phyloP scores from a whole-genome alignment of 108 stramenopile genomes.

The Cyclostephanos tholiformis region DNA sequence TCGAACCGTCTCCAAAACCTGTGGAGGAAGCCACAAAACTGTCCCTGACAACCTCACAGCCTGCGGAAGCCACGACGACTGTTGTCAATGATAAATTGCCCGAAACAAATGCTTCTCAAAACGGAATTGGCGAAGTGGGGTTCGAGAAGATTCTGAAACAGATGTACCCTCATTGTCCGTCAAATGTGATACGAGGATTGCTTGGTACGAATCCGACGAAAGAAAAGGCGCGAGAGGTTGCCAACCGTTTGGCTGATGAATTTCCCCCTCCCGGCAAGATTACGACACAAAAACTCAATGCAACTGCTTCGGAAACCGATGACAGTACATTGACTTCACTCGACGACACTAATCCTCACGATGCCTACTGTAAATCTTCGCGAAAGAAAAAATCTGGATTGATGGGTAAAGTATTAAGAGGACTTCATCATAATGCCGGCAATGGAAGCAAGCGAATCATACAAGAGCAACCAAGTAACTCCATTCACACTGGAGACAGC shows the following conservation, averaged over 20 bases:
- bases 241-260: conserved; percentile 55
- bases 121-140: conserved; percentile 29
- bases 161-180: conserved; percentile 70
- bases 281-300: background rate
- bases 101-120: conserved; percentile 12
- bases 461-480: conserved; percentile 10
- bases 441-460: conserved; percentile 21
- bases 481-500: conserved; percentile 8
- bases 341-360: background rate
- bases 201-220: conserved; percentile 61
- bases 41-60: conserved; percentile 3
- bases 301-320: background rate
- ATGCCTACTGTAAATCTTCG: conserved; percentile 1
- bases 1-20: background rate
- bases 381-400: conserved; percentile 27
- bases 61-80: conserved; percentile 7
- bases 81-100: background rate
- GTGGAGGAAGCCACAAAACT: conserved; percentile 12
- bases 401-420: conserved; percentile 34
- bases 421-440: conserved; percentile 13
- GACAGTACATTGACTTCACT: background rate
- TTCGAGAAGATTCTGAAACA: conserved; percentile 56
- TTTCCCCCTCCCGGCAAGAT: conserved; percentile 26
- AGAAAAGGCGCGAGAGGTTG: conserved; percentile 62
- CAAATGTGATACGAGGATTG: conserved; percentile 47